Percentiles rank a stretch among this genome's conserved stretches.
Evolutionary conservation across 345 rosid species (phyloP).

Genomic region (Jatropha curcas): DNA sequence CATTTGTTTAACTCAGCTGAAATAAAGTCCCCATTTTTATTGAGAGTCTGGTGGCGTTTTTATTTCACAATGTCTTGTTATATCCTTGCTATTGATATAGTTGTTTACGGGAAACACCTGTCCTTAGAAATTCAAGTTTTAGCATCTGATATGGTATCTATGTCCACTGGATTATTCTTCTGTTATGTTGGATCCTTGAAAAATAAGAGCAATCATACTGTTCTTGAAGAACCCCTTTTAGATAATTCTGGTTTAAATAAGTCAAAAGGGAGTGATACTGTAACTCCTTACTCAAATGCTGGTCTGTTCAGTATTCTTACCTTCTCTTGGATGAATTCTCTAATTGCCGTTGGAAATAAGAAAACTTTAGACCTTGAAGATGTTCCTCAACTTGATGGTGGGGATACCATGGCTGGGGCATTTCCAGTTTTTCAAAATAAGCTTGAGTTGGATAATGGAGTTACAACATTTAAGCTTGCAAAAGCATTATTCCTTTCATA

Average conservation of each 20-base stretch:
- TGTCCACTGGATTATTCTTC: conserved; percentile 47
- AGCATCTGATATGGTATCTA: conserved; percentile 49
- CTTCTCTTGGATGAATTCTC: conserved; percentile 25
- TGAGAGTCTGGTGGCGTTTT: conserved; percentile 71
- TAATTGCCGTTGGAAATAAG: conserved; percentile 27
- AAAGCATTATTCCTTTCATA: conserved; percentile 21
- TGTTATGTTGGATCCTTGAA: conserved; percentile 48
- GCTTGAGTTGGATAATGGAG: conserved; percentile 2
- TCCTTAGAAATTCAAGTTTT: conserved; percentile 29
- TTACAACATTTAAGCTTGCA: conserved; percentile 23
- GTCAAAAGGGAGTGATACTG: conserved; percentile 22
- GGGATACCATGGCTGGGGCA: conserved; percentile 23
- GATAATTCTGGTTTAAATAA: conserved; percentile 24
- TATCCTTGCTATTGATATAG: conserved; percentile 49
- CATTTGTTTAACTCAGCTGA: conserved; percentile 28
- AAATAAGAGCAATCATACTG: conserved; percentile 28
- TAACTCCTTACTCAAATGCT: conserved; percentile 32
- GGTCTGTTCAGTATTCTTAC: conserved; percentile 30
- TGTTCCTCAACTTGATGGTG: conserved; percentile 25
- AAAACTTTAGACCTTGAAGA: conserved; percentile 32
- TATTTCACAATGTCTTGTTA: conserved; percentile 56
- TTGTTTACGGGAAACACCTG: conserved; percentile 32
- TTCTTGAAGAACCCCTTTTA: conserved; percentile 44
- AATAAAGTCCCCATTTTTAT: conserved; percentile 41
- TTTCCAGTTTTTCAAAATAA: conserved; percentile 22